Conservation (phyloP, 2,329 filamentous ascomycete genomes). For the Exophiala sideris region DNA sequence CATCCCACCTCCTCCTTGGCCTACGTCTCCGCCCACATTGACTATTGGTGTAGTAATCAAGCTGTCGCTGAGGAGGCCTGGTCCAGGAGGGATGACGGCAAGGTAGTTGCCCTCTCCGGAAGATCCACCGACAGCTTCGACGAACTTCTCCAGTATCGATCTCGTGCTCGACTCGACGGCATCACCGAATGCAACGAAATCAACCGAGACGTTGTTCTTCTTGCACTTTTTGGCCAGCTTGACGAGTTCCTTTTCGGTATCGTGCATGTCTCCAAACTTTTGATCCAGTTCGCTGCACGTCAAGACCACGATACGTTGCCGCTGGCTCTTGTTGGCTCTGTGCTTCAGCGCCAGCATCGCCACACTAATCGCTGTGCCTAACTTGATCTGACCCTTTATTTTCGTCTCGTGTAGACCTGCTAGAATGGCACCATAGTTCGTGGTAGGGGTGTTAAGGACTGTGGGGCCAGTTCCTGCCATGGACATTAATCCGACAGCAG, state of each 20-base stretch:
- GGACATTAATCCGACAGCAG: conserved; percentile 95
- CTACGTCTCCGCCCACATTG: conserved; percentile 60
- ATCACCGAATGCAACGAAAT: conserved; percentile 93
- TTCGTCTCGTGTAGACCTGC: conserved; percentile 90
- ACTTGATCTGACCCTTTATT: conserved; percentile 82
- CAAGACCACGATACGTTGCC: conserved; percentile 95
- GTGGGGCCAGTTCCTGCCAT: conserved; percentile 98
- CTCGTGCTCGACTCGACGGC: conserved; percentile 76
- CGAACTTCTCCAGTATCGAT: conserved; percentile 87
- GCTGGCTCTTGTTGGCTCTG: conserved; percentile 94
- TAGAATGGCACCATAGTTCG: conserved; percentile 92
- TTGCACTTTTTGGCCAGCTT: conserved; percentile 98
- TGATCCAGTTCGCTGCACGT: conserved; percentile 76
- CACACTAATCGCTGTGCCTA: conserved; percentile 92
- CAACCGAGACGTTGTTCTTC: conserved; percentile 91
- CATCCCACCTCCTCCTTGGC: conserved; percentile 49
- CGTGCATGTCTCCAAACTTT: conserved; percentile 46
- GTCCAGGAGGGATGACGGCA: conserved; percentile 83
- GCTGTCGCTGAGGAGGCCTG: conserved; percentile 88
- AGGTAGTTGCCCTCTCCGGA: conserved; percentile 83
- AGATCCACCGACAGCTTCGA: conserved; percentile 78
- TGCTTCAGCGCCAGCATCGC: conserved; percentile 92
- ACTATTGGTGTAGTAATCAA: conserved; percentile 86
- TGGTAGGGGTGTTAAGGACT: conserved; percentile 92
- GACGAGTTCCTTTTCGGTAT: conserved; percentile 83